Base-by-base conservation (phyloP, 306 rosid species). In the Malus orientalis region DNA sequence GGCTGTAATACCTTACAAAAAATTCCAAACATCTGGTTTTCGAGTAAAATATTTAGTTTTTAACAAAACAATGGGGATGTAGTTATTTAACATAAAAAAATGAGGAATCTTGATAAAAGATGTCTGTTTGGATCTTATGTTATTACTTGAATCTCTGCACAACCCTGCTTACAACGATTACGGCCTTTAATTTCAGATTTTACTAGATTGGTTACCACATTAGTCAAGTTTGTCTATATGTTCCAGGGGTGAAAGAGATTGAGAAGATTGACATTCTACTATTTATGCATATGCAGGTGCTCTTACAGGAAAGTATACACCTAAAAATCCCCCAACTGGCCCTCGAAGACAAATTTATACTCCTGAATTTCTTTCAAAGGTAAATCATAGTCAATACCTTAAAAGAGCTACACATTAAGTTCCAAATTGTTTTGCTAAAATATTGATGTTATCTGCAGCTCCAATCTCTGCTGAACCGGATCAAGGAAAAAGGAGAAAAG, bases 301-400 rank as follows among this genome's bases (percentile, higher is more conserved):
- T 83, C 91, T 95, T 8, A 88, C 97, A 1, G 98, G 98, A 69
- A 95, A 95, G 25, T 23, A 95, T 74, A 85, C 87, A 63, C 92
- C 97, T 12, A 85, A 74, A 64, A 92, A 90, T 67, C 93, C 93
- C 19, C 98, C 98, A 60, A 75, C 79, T 7, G 98, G 97, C 54
- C 98, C 98, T 71, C 89, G 97, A 75, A 70, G 96, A 8, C 78
- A 79, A 82, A 90, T 95, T 69, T 95, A 95, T 79, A 90, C 97
- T 67, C 91, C 90, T 3, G 92, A 92, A 13, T 92, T 90, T 71
- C 81, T 92, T 61, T 33, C 84, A 13, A 90, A 53, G 85, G 99
- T 90, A 81, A 33, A 55, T 22, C 38, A 62, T 65, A 36, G 71
- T 59, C 23, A 65, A 25, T 38, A 49, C 36, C 40, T 61, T 75